Evolutionary conservation across 2,329 filamentous ascomycete species (phyloP), one percentile per base, ranked within the genome.

Genomic region (Ophiosphaerella korrae): DNA sequence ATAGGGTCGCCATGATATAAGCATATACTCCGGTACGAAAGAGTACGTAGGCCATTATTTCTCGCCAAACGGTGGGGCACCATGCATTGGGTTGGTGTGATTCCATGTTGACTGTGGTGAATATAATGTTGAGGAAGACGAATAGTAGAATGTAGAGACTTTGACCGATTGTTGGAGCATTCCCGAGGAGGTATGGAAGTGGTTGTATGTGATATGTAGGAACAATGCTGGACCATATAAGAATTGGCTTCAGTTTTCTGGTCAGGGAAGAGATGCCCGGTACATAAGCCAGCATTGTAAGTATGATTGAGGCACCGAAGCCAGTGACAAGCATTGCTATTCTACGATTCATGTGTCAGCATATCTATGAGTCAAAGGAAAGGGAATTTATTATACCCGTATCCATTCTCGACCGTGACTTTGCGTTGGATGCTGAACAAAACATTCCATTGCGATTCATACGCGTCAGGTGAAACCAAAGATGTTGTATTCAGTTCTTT

Each of bases 121-220:
- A 45, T 38, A 64, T 46, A 38, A 67, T 49, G 33, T 63, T 64
- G 7, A 63, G 37, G 32, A 58, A 31, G 11, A 63, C 3, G 36
- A 66, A 59, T 23, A 57, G 62, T 8, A 67, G 35, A 31, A 82
- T 76, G 59, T 77, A 81, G 8, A 81, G 71, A 48, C 66, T 59
- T 38, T 81, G 79, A 1, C 78, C 78, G 1, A 72, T 46, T 1
- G 75, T 80, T 0, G 78, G 79, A 3, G 67, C 66, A 47, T 77
- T 75, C 1, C 59, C 57, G 12, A 58, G 39, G 1, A 43, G 46
- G 8, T 37, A 60, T 9, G 54, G 60, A 2, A 63, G 54, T 5
- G 58, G 14, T 9, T 44, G 56, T 5, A 52, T 39, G 16, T 64
- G 60, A 45, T 60, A 58, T 2, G 39, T 49, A 5, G 54, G 48